Evolutionary conservation across 306 rosid genomes (phyloP).

Genomic region (Cotoneaster glaucophyllus): DNA sequence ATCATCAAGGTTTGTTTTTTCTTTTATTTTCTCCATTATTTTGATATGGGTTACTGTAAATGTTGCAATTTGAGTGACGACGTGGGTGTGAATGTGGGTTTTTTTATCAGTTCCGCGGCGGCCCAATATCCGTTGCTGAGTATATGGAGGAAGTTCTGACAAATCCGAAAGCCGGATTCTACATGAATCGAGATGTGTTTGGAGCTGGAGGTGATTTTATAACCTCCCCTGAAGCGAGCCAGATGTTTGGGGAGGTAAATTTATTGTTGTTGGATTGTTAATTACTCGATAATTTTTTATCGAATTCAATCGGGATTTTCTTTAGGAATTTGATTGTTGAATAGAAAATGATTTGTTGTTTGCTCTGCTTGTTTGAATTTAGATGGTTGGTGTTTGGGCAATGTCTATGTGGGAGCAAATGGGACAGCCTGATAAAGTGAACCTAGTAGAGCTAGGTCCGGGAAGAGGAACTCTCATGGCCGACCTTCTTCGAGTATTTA

Average conservation of each 20-base stretch:
- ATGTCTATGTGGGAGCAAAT: conserved; percentile 98
- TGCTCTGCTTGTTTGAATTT: conserved; percentile 16
- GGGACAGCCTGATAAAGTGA: conserved; percentile 71
- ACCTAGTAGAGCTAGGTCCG: conserved; percentile 82
- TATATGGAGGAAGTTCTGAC: conserved; percentile 96
- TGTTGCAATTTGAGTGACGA: not conserved
- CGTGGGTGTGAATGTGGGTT: not conserved
- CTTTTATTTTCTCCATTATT: not conserved
- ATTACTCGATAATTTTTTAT: not conserved
- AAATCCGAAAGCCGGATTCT: conserved; percentile 87
- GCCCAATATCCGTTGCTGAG: conserved; percentile 92
- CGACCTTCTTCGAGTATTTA: conserved; percentile 76
- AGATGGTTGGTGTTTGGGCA: conserved; percentile 97
- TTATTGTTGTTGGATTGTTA: not conserved
- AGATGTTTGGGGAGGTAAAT: conserved; percentile 89
- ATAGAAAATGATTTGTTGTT: conserved; percentile 8
- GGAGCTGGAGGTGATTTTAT: conserved; percentile 91
- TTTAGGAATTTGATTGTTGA: not conserved
- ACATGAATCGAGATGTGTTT: conserved; percentile 89
- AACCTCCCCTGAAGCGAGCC: conserved; percentile 97
- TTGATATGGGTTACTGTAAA: not conserved
- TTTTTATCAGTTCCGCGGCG: conserved; percentile 84
- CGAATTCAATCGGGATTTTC: not conserved
- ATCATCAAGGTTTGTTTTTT: conserved; percentile 35
- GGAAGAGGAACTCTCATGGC: conserved; percentile 97